Evolutionary conservation across 2,329 filamentous ascomycete species (phyloP).

Genomic region (Claviceps digitariae): DNA sequence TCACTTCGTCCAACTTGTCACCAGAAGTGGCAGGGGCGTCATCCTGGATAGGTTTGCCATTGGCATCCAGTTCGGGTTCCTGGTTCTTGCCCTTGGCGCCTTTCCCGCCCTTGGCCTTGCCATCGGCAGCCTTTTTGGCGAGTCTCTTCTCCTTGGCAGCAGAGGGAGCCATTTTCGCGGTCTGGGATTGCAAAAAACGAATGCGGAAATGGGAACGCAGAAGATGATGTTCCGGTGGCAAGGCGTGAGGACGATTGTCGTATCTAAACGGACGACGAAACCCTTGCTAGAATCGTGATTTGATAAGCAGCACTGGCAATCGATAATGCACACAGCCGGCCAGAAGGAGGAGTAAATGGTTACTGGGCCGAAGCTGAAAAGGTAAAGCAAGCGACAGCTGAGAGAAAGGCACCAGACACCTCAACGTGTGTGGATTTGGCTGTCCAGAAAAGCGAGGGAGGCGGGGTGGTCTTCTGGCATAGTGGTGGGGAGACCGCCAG

Average conservation of each 20-base stretch:
- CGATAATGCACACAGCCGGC: background rate
- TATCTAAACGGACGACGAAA: background rate
- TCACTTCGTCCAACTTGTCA: conserved; percentile 66
- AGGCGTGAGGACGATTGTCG: background rate
- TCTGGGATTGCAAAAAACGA: conserved; percentile 4
- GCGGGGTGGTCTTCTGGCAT: conserved; percentile 26
- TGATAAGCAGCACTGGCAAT: background rate
- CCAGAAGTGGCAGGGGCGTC: conserved; percentile 57
- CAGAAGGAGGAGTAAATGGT: conserved; percentile 4
- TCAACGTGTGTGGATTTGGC: background rate
- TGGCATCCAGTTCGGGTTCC: conserved; percentile 49
- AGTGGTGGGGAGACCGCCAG: conserved; percentile 23
- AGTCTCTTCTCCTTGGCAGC: conserved; percentile 59
- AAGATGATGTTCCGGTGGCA: background rate
- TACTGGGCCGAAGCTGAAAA: conserved; percentile 6
- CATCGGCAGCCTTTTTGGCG: conserved; percentile 57
- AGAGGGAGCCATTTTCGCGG: conserved; percentile 49
- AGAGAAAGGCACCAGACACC: conserved; percentile 4
- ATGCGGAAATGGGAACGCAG: conserved; percentile 1
- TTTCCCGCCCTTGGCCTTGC: conserved; percentile 66
- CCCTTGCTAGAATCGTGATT: background rate
- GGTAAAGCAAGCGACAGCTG: conserved; percentile 11
- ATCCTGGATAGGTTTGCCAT: conserved; percentile 40
- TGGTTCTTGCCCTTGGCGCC: conserved; percentile 60
- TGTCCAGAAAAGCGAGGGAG: conserved; percentile 13